A percentile compares a stretch with the other conserved stretches of the same genome.
phyloP scores from a whole-genome alignment of 2,329 filamentous ascomycete species.

The Penicillium sp. region DNA sequence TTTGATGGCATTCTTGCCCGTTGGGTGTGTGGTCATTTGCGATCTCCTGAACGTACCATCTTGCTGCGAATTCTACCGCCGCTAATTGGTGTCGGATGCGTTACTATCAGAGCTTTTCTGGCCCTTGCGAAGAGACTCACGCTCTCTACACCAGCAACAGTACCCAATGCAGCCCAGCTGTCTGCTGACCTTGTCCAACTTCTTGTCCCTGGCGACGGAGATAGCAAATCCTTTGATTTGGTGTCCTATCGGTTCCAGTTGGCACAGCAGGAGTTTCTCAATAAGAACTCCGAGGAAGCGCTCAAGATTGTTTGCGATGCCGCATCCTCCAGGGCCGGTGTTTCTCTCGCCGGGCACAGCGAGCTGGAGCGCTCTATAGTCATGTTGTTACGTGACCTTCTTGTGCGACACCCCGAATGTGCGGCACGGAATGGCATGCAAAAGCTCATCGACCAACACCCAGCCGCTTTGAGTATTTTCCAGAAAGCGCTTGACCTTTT shows the following conservation, averaged over 20 bases:
- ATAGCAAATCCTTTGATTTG: conserved; percentile 27
- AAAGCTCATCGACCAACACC: conserved; percentile 28
- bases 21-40: conserved; percentile 43
- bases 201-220: conserved; percentile 22
- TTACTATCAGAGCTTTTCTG: conserved; percentile 43
- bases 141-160: conserved; percentile 20
- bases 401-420: conserved; percentile 33
- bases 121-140: conserved; percentile 34
- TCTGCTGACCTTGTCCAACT: conserved; percentile 35
- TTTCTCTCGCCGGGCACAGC: conserved; percentile 3
- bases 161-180: conserved; percentile 28
- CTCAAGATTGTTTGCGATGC: conserved; percentile 36
- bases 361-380: conserved; percentile 26
- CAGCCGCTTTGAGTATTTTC: conserved; percentile 26
- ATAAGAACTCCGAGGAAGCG: conserved; percentile 33
- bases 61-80: conserved; percentile 37
- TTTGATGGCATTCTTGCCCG: conserved; percentile 44
- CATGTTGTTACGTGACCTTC: conserved; percentile 32
- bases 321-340: conserved; percentile 16
- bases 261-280: conserved; percentile 39
- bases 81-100: conserved; percentile 46
- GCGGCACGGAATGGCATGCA: conserved; percentile 29
- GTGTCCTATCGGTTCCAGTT: conserved; percentile 43
- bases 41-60: conserved; percentile 31
- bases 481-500: conserved; percentile 34